These are phyloP conservation scores for Gracilaria vermiculophylla DNA, from an alignment of 23 red algal species.

Conservation along the genomic window DNA sequence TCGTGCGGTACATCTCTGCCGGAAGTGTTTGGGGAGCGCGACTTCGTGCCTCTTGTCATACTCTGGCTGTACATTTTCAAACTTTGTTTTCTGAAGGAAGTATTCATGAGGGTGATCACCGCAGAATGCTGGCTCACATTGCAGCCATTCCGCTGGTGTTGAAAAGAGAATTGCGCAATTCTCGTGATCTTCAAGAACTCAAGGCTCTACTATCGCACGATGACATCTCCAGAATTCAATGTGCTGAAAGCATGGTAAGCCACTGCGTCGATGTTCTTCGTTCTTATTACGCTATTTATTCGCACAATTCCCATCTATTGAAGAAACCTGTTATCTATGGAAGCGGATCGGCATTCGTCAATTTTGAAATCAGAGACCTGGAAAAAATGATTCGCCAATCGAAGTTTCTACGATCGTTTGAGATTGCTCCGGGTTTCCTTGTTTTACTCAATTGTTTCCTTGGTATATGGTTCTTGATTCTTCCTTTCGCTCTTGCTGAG, in stretches of 20 bases:
- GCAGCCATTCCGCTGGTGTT: constrained; percentile 24
- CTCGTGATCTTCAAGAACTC: background rate
- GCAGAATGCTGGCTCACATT: constrained; percentile 25
- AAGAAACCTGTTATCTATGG: background rate
- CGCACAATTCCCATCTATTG: background rate
- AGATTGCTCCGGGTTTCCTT: constrained; percentile 1
- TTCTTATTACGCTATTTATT: background rate
- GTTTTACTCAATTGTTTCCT: constrained; percentile 7
- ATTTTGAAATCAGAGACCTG: background rate
- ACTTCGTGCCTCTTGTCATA: constrained; percentile 14
- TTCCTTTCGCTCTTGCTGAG: constrained; percentile 25
- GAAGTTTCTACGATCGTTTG: background rate
- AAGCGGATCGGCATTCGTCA: background rate
- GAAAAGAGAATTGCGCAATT: background rate
- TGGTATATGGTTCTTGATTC: constrained; percentile 19
- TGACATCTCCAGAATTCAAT: constrained; percentile 6
- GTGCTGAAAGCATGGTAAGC: background rate
- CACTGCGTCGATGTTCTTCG: constrained; percentile 46
- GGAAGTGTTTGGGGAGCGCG: constrained; percentile 13
- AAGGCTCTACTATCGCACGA: background rate
- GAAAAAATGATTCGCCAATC: constrained; percentile 3
- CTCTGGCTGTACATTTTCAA: background rate
- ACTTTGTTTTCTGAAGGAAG: background rate
- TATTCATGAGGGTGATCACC: constrained; percentile 32
- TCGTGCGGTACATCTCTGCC: background rate